Evolutionary conservation across 208 protist species (phyloP).

Genomic region (Leishmania arabica): DNA sequence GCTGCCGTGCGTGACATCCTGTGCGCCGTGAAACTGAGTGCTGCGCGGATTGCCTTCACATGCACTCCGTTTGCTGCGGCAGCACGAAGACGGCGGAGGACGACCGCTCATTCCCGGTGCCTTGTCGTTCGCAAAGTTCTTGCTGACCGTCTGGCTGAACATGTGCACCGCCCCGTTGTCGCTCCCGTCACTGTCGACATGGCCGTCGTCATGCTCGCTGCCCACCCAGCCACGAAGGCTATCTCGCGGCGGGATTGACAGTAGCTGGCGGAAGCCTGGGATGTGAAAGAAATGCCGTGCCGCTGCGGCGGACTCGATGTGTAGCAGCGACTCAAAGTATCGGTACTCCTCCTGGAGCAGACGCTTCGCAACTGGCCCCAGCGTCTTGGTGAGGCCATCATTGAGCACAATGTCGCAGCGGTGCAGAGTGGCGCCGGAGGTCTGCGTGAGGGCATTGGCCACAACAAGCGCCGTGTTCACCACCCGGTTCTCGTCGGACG

Average conservation of each 20-base stretch:
- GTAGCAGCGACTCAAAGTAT: conserved; percentile 52
- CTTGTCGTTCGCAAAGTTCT: background rate
- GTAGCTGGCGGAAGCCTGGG: conserved; percentile 50
- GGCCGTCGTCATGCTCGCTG: conserved; percentile 6
- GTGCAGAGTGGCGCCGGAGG: conserved; percentile 21
- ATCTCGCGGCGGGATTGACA: conserved; percentile 40
- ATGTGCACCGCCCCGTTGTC: background rate
- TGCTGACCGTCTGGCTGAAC: background rate
- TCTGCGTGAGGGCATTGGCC: conserved; percentile 48
- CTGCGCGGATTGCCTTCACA: background rate
- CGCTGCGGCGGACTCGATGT: conserved; percentile 43
- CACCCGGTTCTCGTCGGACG: conserved; percentile 47
- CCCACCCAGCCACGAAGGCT: conserved; percentile 2
- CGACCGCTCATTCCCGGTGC: background rate
- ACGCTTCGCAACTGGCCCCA: conserved; percentile 32
- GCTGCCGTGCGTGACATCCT: conserved; percentile 19
- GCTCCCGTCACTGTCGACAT: background rate
- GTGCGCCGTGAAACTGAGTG: conserved; percentile 1
- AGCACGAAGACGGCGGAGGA: background rate
- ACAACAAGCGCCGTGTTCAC: conserved; percentile 55
- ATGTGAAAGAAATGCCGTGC: conserved; percentile 59
- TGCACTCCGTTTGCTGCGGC: background rate
- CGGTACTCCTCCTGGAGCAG: conserved; percentile 55
- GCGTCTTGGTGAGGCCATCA: conserved; percentile 48
- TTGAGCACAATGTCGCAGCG: conserved; percentile 38